These are phyloP conservation scores for Aspergillus affinis DNA, from an alignment of 495 filamentous ascomycete species.

Conservation along the genomic window DNA sequence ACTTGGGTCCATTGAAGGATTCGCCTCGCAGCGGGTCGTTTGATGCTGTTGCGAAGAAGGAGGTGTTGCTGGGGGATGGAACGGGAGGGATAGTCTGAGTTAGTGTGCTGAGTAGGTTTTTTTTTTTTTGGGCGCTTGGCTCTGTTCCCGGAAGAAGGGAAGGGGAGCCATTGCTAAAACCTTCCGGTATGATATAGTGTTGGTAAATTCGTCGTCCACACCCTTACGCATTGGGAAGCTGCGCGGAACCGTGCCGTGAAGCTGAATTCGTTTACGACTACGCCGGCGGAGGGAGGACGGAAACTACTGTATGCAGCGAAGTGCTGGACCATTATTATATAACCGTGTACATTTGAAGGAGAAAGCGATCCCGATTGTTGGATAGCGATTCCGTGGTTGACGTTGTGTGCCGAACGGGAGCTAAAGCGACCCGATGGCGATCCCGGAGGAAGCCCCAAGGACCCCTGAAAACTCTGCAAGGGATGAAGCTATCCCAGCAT, in stretches of 20 bases:
- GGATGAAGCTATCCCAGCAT: too few species aligned
- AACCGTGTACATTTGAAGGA: too few species aligned
- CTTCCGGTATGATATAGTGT: too few species aligned
- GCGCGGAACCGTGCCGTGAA: slow-evolving; percentile 57
- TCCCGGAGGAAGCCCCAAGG: slow-evolving; percentile 4
- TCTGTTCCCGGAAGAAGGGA: too few species aligned
- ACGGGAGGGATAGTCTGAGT: slow-evolving; percentile 57
- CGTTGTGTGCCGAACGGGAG: slow-evolving; percentile 7
- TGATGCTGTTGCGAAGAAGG: slow-evolving; percentile 53
- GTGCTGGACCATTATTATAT: too few species aligned
- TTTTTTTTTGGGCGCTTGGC: too few species aligned
- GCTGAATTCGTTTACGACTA: slow-evolving; percentile 70
- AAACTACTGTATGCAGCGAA: too few species aligned
- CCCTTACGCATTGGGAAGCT: slow-evolving; percentile 54
- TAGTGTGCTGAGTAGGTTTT: slow-evolving; percentile 64
- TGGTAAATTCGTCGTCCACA: slow-evolving; percentile 59
- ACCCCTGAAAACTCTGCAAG: not conserved
- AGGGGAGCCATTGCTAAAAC: too few species aligned
- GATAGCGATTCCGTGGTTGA: slow-evolving; percentile 6
- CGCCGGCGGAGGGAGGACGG: slow-evolving; percentile 56
- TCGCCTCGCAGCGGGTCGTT: slow-evolving; percentile 49
- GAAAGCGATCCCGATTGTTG: slow-evolving; percentile 13
- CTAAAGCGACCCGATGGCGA: slow-evolving; percentile 5
- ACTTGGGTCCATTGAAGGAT: slow-evolving; percentile 27
- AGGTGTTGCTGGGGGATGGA: slow-evolving; percentile 57